These are phyloP conservation scores for Boletus huronensis DNA, from an alignment of 768 basidiomycete genomes.

Conservation along the genomic window DNA sequence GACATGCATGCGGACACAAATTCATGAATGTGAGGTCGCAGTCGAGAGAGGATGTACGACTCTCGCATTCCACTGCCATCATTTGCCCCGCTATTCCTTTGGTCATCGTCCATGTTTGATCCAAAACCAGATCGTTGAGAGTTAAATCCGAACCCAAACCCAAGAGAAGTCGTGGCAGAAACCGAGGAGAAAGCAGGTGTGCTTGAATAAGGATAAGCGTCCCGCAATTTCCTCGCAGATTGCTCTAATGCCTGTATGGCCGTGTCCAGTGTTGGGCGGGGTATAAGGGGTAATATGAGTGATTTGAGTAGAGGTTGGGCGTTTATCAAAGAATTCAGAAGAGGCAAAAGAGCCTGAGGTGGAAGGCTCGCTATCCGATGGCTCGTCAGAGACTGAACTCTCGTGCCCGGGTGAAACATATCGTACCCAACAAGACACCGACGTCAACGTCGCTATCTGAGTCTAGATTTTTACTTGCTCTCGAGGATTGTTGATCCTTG, in stretches of 20 bases:
- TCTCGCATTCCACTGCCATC: conserved; percentile 70
- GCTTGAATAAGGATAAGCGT: conserved; percentile 81
- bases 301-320: conserved; percentile 70
- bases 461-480: conserved; percentile 45
- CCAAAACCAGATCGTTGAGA: conserved; percentile 31
- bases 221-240: conserved; percentile 69
- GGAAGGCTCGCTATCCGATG: conserved; percentile 66
- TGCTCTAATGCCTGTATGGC: conserved; percentile 65
- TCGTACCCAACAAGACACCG: conserved; percentile 75
- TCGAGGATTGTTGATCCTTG: conserved; percentile 42
- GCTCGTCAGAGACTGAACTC: conserved; percentile 7
- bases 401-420: not conserved
- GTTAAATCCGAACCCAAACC: conserved; percentile 27
- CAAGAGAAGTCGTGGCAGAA: conserved; percentile 35
- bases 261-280: conserved; percentile 76
- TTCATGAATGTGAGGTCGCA: conserved; percentile 71
- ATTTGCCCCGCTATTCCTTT: conserved; percentile 17
- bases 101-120: conserved; percentile 29
- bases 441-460: conserved; percentile 56
- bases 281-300: conserved; percentile 70
- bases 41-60: conserved; percentile 70
- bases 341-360: conserved; percentile 68
- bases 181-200: conserved; percentile 31
- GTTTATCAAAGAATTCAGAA: conserved; percentile 65
- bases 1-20: conserved; percentile 76